Evolutionary conservation across 139 green algal species (phyloP), one percentile per base, ranked within the genome.

Genomic region (Yamagishiella unicocca): DNA sequence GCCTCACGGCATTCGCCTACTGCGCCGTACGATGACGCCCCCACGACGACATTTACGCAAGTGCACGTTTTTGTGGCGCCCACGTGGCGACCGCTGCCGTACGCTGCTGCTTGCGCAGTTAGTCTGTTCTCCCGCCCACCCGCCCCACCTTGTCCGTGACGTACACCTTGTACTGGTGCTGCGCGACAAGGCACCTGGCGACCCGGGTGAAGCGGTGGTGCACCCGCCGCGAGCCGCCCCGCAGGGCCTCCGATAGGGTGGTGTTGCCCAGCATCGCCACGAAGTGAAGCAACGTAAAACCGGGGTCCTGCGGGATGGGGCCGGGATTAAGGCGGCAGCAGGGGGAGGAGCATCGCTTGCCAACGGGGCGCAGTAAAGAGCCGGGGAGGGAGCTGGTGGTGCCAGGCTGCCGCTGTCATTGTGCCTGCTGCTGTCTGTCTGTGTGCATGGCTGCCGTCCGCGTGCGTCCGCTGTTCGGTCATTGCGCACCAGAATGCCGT

Each of bases 241-340:
- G 5, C 42, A 77, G 40, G 21, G 80, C 80, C 5, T 55, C 55
- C 33, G 46, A 24, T 31, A 86, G 80, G 43, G 43, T 77, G 22
- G 1, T 4, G 43, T 66, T n/a, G 0, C 80, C 80, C 64, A 86
- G 45, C 31, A 86, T 31, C 31, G 80, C 80, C 21, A 86, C 43
- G 31, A 46, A 86, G 64, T 86, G 80, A 5, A 86, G 42, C 19
- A 86, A 31, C 42, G 80, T 78, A 43, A 86, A 86, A 21, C 21
- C 1, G 5, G 62, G 43, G 45, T 86, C 80, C 80, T 86, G 80
- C 12, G 53, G 29, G 64, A 4, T 24, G n/a, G 64, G 4, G n/a
- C 29, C 22, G 42, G n/a, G 29, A 19, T 42, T 72, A 9, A 22
- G 64, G 21, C 6, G 58, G 58, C 19, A 14, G 58, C 58, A 31